Percentiles rank a stretch among this genome's conserved stretches.
Evolutionary conservation across 805 yeast species (phyloP).

Genomic region (Yamadazyma nakazawae): DNA sequence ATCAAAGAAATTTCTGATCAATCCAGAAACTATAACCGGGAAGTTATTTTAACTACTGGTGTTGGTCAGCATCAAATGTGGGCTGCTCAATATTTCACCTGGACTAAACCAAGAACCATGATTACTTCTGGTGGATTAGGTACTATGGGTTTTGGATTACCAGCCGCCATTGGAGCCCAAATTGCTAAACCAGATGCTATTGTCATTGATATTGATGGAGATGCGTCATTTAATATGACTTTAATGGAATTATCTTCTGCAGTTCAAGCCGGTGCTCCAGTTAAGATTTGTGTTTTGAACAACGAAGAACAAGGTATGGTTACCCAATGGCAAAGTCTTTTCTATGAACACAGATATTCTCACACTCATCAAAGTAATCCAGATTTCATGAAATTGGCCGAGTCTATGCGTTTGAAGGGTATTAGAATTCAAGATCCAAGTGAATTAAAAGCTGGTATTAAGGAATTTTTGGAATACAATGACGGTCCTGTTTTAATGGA

Average conservation of each 20-base stretch:
- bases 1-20: slow-evolving; percentile 74
- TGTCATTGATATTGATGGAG: slow-evolving; percentile 97
- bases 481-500: slow-evolving; percentile 88
- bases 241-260: slow-evolving; percentile 90
- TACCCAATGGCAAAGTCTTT: slow-evolving; percentile 97
- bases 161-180: slow-evolving; percentile 98
- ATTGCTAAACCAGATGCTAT: slow-evolving; percentile 91
- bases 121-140: slow-evolving; percentile 99
- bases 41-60: slow-evolving; percentile 91
- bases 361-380: slow-evolving; percentile 97
- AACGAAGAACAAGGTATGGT: slow-evolving; percentile 99
- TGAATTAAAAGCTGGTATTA: slow-evolving; percentile 47
- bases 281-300: slow-evolving; percentile 84
- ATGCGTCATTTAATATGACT: slow-evolving; percentile 99
- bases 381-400: slow-evolving; percentile 87
- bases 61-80: slow-evolving; percentile 99
- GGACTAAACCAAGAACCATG: slow-evolving; percentile 90
- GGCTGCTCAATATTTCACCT: slow-evolving; percentile 97
- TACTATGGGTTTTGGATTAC: slow-evolving; percentile 97
- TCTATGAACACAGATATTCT: slow-evolving; percentile 95
- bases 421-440: slow-evolving; percentile 68
- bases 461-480: slow-evolving; percentile 65
- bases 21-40: slow-evolving; percentile 59
- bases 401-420: slow-evolving; percentile 89
- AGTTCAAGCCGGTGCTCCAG: slow-evolving; percentile 88